Percentiles rank a stretch among this genome's conserved stretches.
Conservation (phyloP, 441 rosid species). For the Cnidoscolus chayamansa region DNA sequence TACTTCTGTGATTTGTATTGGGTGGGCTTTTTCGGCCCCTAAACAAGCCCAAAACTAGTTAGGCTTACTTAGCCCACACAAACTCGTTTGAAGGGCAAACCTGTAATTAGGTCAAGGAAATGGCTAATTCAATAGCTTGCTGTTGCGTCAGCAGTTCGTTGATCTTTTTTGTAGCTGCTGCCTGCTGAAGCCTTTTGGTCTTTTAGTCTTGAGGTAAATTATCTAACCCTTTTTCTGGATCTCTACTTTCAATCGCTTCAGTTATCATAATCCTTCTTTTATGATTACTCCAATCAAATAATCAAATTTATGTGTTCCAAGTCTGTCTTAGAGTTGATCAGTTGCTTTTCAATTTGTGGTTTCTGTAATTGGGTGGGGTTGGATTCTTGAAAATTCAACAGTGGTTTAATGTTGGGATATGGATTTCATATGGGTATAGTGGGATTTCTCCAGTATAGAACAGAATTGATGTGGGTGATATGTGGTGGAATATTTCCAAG, state of each 20-base stretch:
- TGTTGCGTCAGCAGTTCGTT: neutral
- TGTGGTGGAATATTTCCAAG: neutral
- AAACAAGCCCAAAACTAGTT: neutral
- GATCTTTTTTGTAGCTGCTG: neutral
- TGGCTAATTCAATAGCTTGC: neutral
- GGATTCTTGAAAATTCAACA: neutral
- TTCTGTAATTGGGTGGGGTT: neutral
- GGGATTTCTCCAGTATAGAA: neutral
- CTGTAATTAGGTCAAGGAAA: neutral
- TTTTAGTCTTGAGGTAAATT: neutral
- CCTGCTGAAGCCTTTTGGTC: neutral
- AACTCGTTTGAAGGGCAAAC: neutral
- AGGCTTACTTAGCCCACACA: neutral
- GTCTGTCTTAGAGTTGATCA: neutral
- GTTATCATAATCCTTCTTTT: neutral
- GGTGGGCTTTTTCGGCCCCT: neutral
- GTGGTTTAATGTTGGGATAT: neutral
- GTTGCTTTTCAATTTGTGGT: neutral
- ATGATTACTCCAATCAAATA: too few species aligned
- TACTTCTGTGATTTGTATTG: too few species aligned
- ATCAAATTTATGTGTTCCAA: too few species aligned
- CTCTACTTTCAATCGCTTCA: neutral
- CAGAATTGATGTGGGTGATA: slow-evolving; percentile 6
- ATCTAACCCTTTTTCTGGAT: neutral
- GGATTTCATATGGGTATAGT: neutral